These are phyloP conservation scores for Globisporangium radiosum DNA, from an alignment of 352 stramenopile species.

Conservation along the genomic window DNA sequence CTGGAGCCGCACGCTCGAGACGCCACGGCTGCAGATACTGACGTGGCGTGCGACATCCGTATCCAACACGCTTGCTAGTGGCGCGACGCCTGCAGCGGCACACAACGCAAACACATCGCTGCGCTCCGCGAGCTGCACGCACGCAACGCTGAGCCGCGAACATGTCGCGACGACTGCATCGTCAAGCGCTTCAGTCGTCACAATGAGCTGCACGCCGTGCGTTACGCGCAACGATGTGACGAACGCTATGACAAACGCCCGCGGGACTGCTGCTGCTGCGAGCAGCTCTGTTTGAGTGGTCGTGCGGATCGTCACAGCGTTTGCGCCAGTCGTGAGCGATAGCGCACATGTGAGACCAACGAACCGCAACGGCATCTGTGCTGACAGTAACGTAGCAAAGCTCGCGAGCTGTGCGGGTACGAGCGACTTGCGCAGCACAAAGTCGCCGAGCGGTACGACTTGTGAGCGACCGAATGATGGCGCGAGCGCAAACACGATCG, in stretches of 20 bases:
- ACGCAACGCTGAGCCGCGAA: slow-evolving; percentile 39
- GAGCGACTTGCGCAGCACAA: slow-evolving; percentile 51
- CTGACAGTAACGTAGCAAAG: slow-evolving; percentile 12
- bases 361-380: slow-evolving; percentile 17
- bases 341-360: slow-evolving; percentile 37
- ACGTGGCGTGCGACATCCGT: slow-evolving; percentile 26
- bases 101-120: slow-evolving; percentile 45
- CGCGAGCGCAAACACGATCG: slow-evolving; percentile 32
- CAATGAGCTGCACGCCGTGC: slow-evolving; percentile 30
- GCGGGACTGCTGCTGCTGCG: slow-evolving; percentile 15
- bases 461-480: slow-evolving; percentile 25
- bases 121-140: slow-evolving; percentile 48
- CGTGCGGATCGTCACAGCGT: slow-evolving; percentile 26
- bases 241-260: slow-evolving; percentile 25
- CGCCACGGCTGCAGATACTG: slow-evolving; percentile 24
- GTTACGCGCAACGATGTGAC: slow-evolving; percentile 15
- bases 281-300: slow-evolving; percentile 19
- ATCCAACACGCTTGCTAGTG: slow-evolving; percentile 54
- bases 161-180: slow-evolving; percentile 38
- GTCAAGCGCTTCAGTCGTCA: slow-evolving; percentile 39
- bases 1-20: slow-evolving; percentile 28
- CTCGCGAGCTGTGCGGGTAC: slow-evolving; percentile 32
- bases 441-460: slow-evolving; percentile 30
- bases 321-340: slow-evolving; percentile 25
- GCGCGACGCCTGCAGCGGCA: slow-evolving; percentile 22